These are phyloP conservation scores for Pyricularia sp. DNA, from an alignment of 2,329 filamentous ascomycete species.

Conservation along the genomic window DNA sequence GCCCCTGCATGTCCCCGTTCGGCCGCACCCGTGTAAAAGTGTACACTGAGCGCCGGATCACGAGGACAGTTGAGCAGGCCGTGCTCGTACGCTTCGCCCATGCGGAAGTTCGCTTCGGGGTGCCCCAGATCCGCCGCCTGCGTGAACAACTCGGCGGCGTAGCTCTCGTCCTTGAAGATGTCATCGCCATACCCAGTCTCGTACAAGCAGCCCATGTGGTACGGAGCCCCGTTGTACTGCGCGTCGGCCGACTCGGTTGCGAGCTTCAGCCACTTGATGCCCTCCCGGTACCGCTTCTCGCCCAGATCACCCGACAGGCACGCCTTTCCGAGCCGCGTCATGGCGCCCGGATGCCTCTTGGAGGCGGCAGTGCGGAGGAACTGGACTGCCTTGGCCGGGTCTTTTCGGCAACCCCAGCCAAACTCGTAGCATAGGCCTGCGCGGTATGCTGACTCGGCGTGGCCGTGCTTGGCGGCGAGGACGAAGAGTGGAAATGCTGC, in stretches of 20 bases:
- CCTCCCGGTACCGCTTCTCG: slow-evolving; percentile 77
- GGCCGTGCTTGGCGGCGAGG: slow-evolving; percentile 89
- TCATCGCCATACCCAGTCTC: slow-evolving; percentile 92
- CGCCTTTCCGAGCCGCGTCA: slow-evolving; percentile 83
- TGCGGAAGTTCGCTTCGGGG: slow-evolving; percentile 71
- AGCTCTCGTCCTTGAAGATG: slow-evolving; percentile 81
- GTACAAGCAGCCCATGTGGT: slow-evolving; percentile 80
- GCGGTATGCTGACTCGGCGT: slow-evolving; percentile 91
- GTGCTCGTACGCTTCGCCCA: slow-evolving; percentile 97
- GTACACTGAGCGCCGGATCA: slow-evolving; percentile 87
- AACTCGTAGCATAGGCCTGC: slow-evolving; percentile 95
- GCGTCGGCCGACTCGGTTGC: slow-evolving; percentile 80
- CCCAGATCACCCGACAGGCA: slow-evolving; percentile 87
- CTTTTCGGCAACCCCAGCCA: slow-evolving; percentile 89
- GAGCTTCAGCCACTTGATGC: slow-evolving; percentile 92
- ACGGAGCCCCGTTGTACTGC: slow-evolving; percentile 90
- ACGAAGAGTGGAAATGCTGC: slow-evolving; percentile 89
- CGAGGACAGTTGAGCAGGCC: slow-evolving; percentile 78
- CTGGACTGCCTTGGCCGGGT: slow-evolving; percentile 85
- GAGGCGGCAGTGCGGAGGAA: slow-evolving; percentile 85
- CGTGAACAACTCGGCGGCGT: slow-evolving; percentile 89
- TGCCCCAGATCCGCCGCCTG: slow-evolving; percentile 90
- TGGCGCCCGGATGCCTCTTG: slow-evolving; percentile 91
- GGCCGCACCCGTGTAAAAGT: slow-evolving; percentile 93
- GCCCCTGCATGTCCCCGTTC: slow-evolving; percentile 73